Conservation (phyloP, 495 filamentous ascomycete genomes). For the Talaromyces proteolyticus region DNA sequence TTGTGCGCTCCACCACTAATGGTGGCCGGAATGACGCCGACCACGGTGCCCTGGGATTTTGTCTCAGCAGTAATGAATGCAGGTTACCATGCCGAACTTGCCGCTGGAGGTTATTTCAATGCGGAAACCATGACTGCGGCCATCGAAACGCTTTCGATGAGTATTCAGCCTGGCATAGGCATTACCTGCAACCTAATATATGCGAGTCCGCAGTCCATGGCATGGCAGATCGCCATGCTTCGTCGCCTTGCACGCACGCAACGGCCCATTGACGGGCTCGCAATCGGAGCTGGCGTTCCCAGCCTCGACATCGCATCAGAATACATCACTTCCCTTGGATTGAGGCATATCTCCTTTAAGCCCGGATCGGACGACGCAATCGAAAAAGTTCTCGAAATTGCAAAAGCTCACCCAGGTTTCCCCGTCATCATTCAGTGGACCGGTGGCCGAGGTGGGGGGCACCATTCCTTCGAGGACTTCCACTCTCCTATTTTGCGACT, state of each 20-base stretch:
- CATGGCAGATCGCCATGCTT: slow-evolving; percentile 93
- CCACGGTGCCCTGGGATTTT: slow-evolving; percentile 92
- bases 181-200: slow-evolving; percentile 96
- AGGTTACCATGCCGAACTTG: slow-evolving; percentile 89
- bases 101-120: slow-evolving; percentile 89
- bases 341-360: slow-evolving; percentile 95
- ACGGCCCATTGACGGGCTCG: slow-evolving; percentile 88
- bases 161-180: slow-evolving; percentile 83
- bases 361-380: slow-evolving; percentile 87
- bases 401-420: slow-evolving; percentile 83
- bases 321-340: slow-evolving; percentile 87
- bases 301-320: slow-evolving; percentile 91
- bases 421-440: slow-evolving; percentile 93
- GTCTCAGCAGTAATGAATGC: slow-evolving; percentile 94
- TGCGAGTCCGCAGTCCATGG: slow-evolving; percentile 93
- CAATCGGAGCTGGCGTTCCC: slow-evolving; percentile 90
- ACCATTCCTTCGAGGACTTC: slow-evolving; percentile 95
- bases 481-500: slow-evolving; percentile 88
- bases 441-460: slow-evolving; percentile 86
- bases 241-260: slow-evolving; percentile 79
- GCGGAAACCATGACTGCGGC: slow-evolving; percentile 85
- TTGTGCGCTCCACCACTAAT: slow-evolving; percentile 85
- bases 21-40: slow-evolving; percentile 95
- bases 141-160: slow-evolving; percentile 81
- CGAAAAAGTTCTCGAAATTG: slow-evolving; percentile 85